Base-by-base conservation (phyloP, 1,284 basidiomycete species). In the Cryptococcus wingfieldii region DNA sequence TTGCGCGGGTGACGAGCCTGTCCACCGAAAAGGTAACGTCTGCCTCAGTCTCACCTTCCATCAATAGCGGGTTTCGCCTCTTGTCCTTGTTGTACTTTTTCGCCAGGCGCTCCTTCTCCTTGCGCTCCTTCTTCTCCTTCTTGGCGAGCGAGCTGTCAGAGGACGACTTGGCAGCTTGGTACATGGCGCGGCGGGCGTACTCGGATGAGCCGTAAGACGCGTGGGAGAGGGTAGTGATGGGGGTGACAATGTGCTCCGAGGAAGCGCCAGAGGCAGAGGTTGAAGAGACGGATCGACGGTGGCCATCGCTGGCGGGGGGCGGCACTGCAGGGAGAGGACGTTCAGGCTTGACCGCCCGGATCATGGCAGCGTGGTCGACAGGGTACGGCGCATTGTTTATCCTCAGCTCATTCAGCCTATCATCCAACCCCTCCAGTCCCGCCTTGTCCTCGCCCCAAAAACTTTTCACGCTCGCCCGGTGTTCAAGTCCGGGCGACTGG, bases 1-100 rank as follows among this genome's bases (percentile, higher is more conserved):
- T 56, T 3, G 64, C 59, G 50, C 64, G 56, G 9, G 64, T 61
- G 0, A 73, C 72, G n/a, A 65, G 41, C 7, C 63, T 49, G 46
- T 63, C 58, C 27, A 72, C 63, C 7, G 59, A 57, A 50, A 74
- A 72, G 12, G 28, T n/a, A 8, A 27, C 5, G 46, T 47, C 46
- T 31, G 31, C 46, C 6, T 28, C 14, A 4, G 46, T 27, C 46
- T 47, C 46, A 13, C 46, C 46, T 42, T 23, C 41, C 12, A 42
- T 8, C 16, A 42, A 14, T 8, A 42, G 16, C 12, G 31, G 42
- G n/a, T 44, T 19, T 13, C 18, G 42, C 14, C 18, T 13, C 42
- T 44, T 44, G 42, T 19, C n/a, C n/a, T 44, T 44, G 42, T 44
- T 19, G 9, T 25, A 18, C 42, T 19, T 34, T 16, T n/a, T 28